Conservation (phyloP, 2,329 filamentous ascomycete species). For the Aspergillus latus region DNA sequence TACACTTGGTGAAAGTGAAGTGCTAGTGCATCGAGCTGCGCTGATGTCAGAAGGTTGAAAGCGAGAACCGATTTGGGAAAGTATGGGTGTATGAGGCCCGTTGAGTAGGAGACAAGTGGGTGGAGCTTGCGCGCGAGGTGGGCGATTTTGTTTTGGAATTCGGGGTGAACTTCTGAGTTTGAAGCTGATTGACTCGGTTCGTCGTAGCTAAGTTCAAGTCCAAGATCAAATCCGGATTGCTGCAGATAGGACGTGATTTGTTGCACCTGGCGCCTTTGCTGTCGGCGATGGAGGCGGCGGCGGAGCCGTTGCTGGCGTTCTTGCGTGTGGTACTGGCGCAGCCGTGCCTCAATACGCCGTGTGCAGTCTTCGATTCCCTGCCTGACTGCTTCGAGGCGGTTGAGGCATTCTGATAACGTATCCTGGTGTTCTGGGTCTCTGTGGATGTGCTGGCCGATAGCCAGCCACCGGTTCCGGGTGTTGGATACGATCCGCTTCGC, state of each 20-base stretch:
- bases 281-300: background rate
- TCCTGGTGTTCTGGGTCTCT: background rate
- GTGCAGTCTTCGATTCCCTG: background rate
- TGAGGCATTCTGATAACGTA: background rate
- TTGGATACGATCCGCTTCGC: background rate
- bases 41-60: conserved; percentile 43
- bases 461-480: background rate
- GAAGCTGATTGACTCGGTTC: background rate
- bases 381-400: background rate
- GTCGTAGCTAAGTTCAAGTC: background rate
- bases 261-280: background rate
- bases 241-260: background rate
- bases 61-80: conserved; percentile 41
- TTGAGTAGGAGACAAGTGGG: conserved; percentile 40
- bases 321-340: background rate
- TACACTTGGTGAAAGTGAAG: conserved; percentile 44
- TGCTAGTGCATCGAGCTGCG: conserved; percentile 43
- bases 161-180: background rate
- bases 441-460: background rate
- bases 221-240: background rate
- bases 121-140: conserved; percentile 33
- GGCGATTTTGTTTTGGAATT: conserved; percentile 17
- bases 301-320: background rate
- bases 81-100: conserved; percentile 36
- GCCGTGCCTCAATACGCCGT: background rate